Evolutionary conservation across 345 rosid genomes (phyloP).

Genomic region (Populus ilicifolia): DNA sequence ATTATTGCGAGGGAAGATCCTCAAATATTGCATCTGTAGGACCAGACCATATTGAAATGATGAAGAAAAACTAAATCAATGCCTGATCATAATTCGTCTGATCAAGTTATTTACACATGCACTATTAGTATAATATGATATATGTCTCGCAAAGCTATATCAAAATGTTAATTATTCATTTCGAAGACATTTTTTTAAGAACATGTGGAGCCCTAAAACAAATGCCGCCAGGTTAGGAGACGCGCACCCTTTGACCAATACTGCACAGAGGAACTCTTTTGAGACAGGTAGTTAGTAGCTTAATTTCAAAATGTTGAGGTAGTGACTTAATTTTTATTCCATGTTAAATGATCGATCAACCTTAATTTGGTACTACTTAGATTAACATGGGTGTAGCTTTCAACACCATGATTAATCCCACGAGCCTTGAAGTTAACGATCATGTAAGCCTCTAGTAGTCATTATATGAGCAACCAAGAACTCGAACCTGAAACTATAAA

Average conservation of each 20-base stretch:
- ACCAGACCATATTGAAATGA: background rate
- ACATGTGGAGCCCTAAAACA: background rate
- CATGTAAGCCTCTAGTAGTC: too few species aligned
- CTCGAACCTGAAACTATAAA: too few species aligned
- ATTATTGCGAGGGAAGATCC: conserved; percentile 44
- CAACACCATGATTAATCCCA: too few species aligned
- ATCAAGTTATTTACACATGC: background rate
- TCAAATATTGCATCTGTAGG: conserved; percentile 33
- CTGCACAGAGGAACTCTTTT: background rate
- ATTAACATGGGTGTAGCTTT: too few species aligned
- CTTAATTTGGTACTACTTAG: background rate
- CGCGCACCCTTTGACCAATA: background rate
- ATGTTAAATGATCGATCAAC: background rate
- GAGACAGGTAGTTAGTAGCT: background rate
- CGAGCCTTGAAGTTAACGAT: too few species aligned
- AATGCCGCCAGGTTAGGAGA: background rate
- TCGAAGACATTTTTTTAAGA: too few species aligned
- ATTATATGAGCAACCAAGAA: too few species aligned
- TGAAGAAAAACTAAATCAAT: conserved; percentile 14
- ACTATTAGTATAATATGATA: conserved; percentile 19
- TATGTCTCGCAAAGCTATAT: conserved; percentile 14
- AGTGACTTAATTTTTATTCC: background rate
- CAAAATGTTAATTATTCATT: background rate
- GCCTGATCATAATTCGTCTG: background rate
- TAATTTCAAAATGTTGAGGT: background rate